Percentiles rank a stretch among this genome's conserved stretches.
These are phyloP conservation scores for Inonotus obliquus DNA, from an alignment of 1,284 basidiomycete species.

Conservation along the genomic window DNA sequence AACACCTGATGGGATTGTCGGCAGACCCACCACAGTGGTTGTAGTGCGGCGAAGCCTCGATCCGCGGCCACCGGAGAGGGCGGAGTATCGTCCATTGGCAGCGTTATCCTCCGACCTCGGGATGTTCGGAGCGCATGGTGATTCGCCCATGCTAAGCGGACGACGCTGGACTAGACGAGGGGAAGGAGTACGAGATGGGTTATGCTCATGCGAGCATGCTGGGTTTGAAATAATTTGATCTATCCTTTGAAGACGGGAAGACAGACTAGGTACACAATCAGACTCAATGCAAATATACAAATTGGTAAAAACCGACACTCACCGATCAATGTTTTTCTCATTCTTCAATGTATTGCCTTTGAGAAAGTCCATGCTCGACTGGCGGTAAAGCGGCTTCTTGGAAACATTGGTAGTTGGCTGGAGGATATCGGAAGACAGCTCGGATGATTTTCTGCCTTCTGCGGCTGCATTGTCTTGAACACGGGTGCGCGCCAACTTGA, in stretches of 20 bases:
- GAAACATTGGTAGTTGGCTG: conserved; percentile 40
- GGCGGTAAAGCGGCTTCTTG: conserved; percentile 63
- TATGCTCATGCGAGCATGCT: conserved; percentile 54
- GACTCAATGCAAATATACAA: neutral
- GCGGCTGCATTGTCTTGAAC: conserved; percentile 47
- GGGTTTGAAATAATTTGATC: conserved; percentile 51
- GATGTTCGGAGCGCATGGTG: conserved; percentile 16
- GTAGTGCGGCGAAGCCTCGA: conserved; percentile 19
- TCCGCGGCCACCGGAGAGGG: conserved; percentile 8
- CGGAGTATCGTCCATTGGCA: conserved; percentile 13
- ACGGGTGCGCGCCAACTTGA: conserved; percentile 62
- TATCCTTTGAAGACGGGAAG: conserved; percentile 60
- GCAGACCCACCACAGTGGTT: conserved; percentile 11
- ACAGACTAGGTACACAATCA: conserved; percentile 41
- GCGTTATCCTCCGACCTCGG: conserved; percentile 7
- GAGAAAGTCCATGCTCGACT: conserved; percentile 83
- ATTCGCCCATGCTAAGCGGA: conserved; percentile 4
- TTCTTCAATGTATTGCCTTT: conserved; percentile 46
- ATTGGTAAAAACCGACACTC: conserved; percentile 25
- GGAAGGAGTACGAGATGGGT: conserved; percentile 30
- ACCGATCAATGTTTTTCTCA: conserved; percentile 59
- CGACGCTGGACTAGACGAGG: conserved; percentile 9
- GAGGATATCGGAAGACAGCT: conserved; percentile 30
- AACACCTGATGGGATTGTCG: conserved; percentile 16
- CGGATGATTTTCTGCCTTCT: conserved; percentile 32